Base-by-base conservation (phyloP, 2,329 filamentous ascomycete genomes). In the Ramularia endophylla region DNA sequence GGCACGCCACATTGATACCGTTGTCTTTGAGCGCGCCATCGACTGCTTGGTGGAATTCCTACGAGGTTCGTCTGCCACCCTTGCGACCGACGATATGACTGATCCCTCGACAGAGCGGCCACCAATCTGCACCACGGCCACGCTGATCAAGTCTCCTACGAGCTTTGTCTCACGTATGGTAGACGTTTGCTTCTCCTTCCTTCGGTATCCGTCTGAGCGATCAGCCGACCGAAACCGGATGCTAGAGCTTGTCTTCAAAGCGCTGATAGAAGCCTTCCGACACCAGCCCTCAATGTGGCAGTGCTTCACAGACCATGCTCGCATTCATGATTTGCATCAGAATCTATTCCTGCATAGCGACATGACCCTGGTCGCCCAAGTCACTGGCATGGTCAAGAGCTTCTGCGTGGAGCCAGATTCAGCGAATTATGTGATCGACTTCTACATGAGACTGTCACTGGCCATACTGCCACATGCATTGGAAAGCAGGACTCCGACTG, bases 241-340 rank as follows among this genome's bases (percentile, higher is more conserved):
- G 9, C 33, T 41, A 9, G 44, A 40, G 13, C 27, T 33, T 8
- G 30, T 17, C 8, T 42, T 42, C 15, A 36, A 33, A 22, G 28
- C 29, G 15, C 18, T 44, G 17, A 19, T 43, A 9, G 33, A 48
- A 36, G 41, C 40, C 17, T 44, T 42, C 16, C 38, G 54, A 39
- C 36, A 37, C 8, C 34, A 47, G 22, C 22, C 59, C 40, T 60
- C 61, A 6, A 59, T 68, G 36, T 58, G 54, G 54, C 29, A 41
- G 6, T 31, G 37, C 16, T 53, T 58, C 39, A 45, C 30, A 6
- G 34, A 40, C n/a, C 36, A 54, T 22, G 18, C 38, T 8, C 29
- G 34, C 44, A 47, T 65, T 54, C 25, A 59, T 52, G 41, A 66
- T 48, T 40, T 70, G 56, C 66, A 70, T 61, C 28, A 44, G 15